Conservation (phyloP, 257 asterid species). For the Sherardia arvensis region DNA sequence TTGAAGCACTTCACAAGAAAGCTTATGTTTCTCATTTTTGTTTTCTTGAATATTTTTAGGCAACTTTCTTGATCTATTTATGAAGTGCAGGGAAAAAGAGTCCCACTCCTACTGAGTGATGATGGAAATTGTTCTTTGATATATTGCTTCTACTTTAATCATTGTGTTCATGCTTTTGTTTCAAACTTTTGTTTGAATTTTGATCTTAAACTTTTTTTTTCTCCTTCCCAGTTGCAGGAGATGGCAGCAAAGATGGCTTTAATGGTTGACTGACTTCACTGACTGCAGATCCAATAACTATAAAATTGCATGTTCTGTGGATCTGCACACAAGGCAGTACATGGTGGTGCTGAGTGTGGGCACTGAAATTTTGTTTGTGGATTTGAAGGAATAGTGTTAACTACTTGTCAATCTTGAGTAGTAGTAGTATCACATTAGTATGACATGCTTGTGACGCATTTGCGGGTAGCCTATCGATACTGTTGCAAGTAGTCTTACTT, state of each 20-base stretch:
- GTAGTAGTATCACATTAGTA: no score
- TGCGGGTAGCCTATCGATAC: no score
- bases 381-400: background rate
- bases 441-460: no score
- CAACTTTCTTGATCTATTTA: background rate
- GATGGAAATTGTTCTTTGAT: constrained; percentile 5
- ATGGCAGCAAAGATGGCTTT: background rate
- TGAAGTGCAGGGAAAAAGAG: background rate
- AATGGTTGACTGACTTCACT: constrained; percentile 15
- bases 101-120: constrained; percentile 6
- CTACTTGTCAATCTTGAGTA: no score
- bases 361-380: constrained; percentile 4
- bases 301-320: background rate
- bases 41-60: background rate
- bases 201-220: constrained; percentile 1
- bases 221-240: constrained; percentile 3
- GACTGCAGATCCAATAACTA: constrained; percentile 29
- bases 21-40: constrained; percentile 23
- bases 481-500: no score
- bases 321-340: background rate
- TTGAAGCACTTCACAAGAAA: constrained; percentile 51
- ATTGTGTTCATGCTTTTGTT: constrained; percentile 33
- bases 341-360: constrained; percentile 7
- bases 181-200: constrained; percentile 26
- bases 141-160: constrained; percentile 30